Conservation (phyloP, 768 basidiomycete genomes). For the Panus rudis region DNA sequence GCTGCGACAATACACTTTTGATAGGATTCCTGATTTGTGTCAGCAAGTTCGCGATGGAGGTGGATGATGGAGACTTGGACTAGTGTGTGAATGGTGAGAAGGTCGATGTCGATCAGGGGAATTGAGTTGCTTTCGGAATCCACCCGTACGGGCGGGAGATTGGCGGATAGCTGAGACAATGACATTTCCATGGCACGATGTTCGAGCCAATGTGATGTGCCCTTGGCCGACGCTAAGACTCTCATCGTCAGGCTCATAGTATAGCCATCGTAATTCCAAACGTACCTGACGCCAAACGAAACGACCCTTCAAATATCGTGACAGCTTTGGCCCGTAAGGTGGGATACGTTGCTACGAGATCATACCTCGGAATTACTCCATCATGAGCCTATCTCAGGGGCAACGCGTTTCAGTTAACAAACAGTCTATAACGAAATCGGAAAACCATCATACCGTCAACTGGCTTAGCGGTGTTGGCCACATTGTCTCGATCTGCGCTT, state of each 20-base stretch:
- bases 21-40: constrained; percentile 22
- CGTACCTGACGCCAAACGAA: constrained; percentile 36
- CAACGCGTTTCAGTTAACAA: background rate
- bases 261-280: constrained; percentile 5
- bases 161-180: constrained; percentile 36
- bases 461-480: constrained; percentile 34
- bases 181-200: constrained; percentile 38
- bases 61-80: constrained; percentile 45
- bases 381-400: background rate
- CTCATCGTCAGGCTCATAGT: background rate
- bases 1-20: constrained; percentile 38
- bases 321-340: constrained; percentile 45
- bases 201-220: constrained; percentile 30
- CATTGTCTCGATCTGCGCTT: constrained; percentile 45
- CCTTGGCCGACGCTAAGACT: constrained; percentile 5
- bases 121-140: constrained; percentile 16
- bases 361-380: background rate
- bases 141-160: constrained; percentile 29
- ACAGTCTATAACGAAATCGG: background rate
- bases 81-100: constrained; percentile 44
- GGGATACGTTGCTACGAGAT: constrained; percentile 1
- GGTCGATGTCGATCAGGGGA: constrained; percentile 33
- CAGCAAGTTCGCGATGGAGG: constrained; percentile 35
- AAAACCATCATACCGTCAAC: constrained; percentile 19
- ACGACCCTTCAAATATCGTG: constrained; percentile 47